Percentiles rank a stretch among this genome's conserved stretches.
Conservation (phyloP, 768 basidiomycete genomes). For the Trametes elegans region DNA sequence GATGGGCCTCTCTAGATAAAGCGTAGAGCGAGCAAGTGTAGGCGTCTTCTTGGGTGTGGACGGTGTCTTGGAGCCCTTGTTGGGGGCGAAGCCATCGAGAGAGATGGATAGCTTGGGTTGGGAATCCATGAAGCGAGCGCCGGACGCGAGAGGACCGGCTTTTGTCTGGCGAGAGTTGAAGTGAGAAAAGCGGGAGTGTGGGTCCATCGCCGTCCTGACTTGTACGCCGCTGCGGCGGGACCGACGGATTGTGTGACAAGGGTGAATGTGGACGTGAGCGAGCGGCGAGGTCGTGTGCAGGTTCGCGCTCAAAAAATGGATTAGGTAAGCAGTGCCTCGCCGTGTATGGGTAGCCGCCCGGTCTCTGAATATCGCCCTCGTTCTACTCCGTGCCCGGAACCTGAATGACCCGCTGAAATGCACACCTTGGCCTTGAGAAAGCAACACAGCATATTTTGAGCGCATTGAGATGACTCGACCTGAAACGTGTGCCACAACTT, state of each 20-base stretch:
- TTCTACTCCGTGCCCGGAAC: no score
- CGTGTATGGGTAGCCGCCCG: background rate
- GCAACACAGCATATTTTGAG: no score
- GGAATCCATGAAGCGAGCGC: slow-evolving; percentile 44
- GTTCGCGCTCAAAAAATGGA: slow-evolving; percentile 22
- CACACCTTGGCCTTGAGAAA: no score
- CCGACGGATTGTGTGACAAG: no score
- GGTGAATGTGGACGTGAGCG: no score
- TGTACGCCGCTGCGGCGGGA: background rate
- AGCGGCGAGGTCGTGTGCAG: slow-evolving; percentile 3
- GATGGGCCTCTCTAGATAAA: slow-evolving; percentile 50
- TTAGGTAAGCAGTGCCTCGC: slow-evolving; percentile 13
- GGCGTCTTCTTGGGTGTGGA: slow-evolving; percentile 22
- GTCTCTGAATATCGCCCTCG: background rate
- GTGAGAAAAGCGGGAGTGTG: slow-evolving; percentile 71
- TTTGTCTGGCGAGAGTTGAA: slow-evolving; percentile 74
- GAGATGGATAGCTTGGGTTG: slow-evolving; percentile 37
- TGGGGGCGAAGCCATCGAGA: slow-evolving; percentile 39
- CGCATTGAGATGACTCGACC: no score
- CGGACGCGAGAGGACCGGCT: slow-evolving; percentile 54
- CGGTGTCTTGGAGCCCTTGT: slow-evolving; percentile 35
- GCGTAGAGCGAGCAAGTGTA: slow-evolving; percentile 26
- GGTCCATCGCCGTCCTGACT: slow-evolving; percentile 62
- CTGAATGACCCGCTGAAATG: no score
- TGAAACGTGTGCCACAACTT: no score